A percentile compares a stretch with the other conserved stretches of the same genome.
Conservation (phyloP, 163 green algal species). For the Chlorella variabilis region DNA sequence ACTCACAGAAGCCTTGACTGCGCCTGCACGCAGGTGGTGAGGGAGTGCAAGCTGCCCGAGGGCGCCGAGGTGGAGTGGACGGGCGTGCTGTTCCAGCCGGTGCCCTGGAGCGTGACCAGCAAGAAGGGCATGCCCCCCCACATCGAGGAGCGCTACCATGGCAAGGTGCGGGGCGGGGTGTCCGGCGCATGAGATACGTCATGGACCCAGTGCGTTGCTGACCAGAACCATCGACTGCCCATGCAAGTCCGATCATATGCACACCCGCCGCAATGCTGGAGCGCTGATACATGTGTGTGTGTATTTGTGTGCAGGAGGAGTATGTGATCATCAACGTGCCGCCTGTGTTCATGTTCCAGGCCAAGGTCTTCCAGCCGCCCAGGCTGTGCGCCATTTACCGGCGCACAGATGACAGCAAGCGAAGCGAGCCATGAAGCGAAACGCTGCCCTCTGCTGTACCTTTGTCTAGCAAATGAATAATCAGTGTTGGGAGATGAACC, state of each 20-base stretch:
- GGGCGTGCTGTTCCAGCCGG: conserved; percentile 64
- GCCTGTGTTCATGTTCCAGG: conserved; percentile 63
- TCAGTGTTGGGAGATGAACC: no score
- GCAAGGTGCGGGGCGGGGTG: no score
- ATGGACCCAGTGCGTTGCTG: no score
- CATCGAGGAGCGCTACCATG: conserved; percentile 53
- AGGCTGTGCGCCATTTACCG: conserved; percentile 59
- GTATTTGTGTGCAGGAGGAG: conserved; percentile 30
- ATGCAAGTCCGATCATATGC: no score
- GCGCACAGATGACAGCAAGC: no score
- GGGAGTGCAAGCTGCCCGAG: conserved; percentile 7
- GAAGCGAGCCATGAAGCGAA: not conserved
- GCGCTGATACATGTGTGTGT: no score
- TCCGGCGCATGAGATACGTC: no score
- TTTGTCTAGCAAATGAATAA: no score
- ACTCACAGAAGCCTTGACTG: no score
- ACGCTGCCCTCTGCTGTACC: no score
- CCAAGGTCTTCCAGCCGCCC: conserved; percentile 58
- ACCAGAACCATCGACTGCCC: no score
- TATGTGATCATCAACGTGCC: conserved; percentile 65
- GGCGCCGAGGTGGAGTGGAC: conserved; percentile 35
- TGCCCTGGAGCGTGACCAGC: conserved; percentile 60
- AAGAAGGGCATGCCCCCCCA: conserved; percentile 64
- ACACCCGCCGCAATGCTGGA: no score
- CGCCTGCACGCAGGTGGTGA: not conserved